phyloP scores from a whole-genome alignment of 306 rosid genomes.

The Quercus engelmannii region DNA sequence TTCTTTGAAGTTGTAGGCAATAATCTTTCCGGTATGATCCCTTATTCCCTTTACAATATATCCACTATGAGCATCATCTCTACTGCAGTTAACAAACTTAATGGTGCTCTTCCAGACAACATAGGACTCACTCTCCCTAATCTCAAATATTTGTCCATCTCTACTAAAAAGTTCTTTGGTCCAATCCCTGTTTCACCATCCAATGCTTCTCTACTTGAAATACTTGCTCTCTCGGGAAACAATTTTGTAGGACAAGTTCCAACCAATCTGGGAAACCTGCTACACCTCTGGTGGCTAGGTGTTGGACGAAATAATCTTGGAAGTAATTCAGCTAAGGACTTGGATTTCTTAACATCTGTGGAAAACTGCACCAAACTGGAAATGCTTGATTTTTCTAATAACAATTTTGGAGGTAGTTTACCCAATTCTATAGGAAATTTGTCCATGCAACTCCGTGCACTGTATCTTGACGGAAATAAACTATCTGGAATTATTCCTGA shows the following conservation, averaged over 20 bases:
- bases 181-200: conserved; percentile 28
- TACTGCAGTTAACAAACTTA: not conserved
- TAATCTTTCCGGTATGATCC: conserved; percentile 24
- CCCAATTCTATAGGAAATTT: conserved; percentile 29
- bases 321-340: conserved; percentile 17
- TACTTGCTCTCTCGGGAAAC: not conserved
- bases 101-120: conserved; percentile 31
- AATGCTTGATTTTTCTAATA: not conserved
- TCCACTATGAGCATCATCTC: conserved; percentile 17
- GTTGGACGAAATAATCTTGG: conserved; percentile 13
- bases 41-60: conserved; percentile 32
- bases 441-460: not conserved
- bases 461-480: conserved; percentile 6
- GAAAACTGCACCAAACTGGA: conserved; percentile 21
- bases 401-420: conserved; percentile 41
- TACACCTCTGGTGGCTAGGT: not conserved
- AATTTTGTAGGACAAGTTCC: conserved; percentile 29
- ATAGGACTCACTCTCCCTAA: conserved; percentile 34
- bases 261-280: conserved; percentile 7
- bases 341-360: conserved; percentile 28
- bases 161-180: conserved; percentile 24
- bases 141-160: not conserved
- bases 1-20: not conserved
- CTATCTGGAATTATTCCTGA: conserved; percentile 24
- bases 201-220: conserved; percentile 23